Percentiles rank a stretch among this genome's conserved stretches.
phyloP scores from a whole-genome alignment of 805 yeast species.

The Isabelozyma gotoi region DNA sequence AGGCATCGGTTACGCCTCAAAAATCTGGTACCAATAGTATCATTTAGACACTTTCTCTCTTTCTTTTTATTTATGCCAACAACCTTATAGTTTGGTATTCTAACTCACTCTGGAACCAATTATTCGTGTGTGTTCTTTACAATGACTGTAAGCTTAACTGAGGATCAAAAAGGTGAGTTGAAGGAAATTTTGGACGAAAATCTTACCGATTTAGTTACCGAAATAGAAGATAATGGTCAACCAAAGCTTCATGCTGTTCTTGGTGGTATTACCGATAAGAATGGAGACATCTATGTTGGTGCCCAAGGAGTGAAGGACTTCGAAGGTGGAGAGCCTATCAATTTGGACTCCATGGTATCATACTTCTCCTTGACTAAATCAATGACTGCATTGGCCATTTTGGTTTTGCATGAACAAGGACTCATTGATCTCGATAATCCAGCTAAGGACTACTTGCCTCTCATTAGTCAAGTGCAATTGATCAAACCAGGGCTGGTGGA shows the following conservation, averaged over 20 bases:
- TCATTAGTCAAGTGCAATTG: conserved; percentile 23
- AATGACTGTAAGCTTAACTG: conserved; percentile 2
- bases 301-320: conserved; percentile 19
- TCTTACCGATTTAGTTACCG: not conserved
- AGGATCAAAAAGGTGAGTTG: not conserved
- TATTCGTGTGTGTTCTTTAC: not conserved
- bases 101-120: too few species aligned
- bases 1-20: too few species aligned
- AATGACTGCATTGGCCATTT: conserved; percentile 34
- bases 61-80: too few species aligned
- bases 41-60: too few species aligned
- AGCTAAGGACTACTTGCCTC: conserved; percentile 31
- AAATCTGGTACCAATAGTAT: too few species aligned
- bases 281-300: conserved; percentile 21
- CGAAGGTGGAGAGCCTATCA: conserved; percentile 12
- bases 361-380: conserved; percentile 33
- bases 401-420: conserved; percentile 32
- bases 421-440: conserved; percentile 33
- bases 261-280: conserved; percentile 26
- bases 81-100: too few species aligned
- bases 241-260: conserved; percentile 21
- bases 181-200: conserved; percentile 3
- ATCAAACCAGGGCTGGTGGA: conserved; percentile 25
- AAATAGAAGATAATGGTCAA: not conserved
- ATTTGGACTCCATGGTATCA: conserved; percentile 17